Percentiles rank a stretch among this genome's conserved stretches.
These are phyloP conservation scores for Leptographium flavum DNA, from an alignment of 2,329 filamentous ascomycete genomes.

Conservation along the genomic window DNA sequence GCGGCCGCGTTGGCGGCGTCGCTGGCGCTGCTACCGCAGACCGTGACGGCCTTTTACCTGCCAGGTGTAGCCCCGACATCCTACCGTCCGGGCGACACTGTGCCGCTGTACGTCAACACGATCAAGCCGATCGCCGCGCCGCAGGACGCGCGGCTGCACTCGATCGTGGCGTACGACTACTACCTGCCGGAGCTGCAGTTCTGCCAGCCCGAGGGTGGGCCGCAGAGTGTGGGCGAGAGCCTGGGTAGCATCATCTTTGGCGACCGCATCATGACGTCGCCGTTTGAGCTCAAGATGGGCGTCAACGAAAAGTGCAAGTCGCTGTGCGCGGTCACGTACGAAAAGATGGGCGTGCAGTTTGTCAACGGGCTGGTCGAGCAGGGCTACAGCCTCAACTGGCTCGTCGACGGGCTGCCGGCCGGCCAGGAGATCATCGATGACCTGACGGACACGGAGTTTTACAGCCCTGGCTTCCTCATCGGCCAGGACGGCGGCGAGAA, in stretches of 20 bases:
- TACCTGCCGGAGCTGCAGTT: slow-evolving; percentile 82
- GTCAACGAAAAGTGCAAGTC: slow-evolving; percentile 77
- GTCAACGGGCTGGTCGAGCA: slow-evolving; percentile 71
- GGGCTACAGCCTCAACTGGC: slow-evolving; percentile 87
- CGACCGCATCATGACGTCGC: slow-evolving; percentile 89
- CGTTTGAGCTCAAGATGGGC: slow-evolving; percentile 77
- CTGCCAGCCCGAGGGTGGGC: slow-evolving; percentile 65
- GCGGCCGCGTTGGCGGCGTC: slow-evolving; percentile 29
- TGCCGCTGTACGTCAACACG: slow-evolving; percentile 84
- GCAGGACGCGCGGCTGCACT: slow-evolving; percentile 68
- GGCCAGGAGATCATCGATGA: slow-evolving; percentile 71
- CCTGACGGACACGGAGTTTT: slow-evolving; percentile 64
- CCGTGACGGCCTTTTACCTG: slow-evolving; percentile 74
- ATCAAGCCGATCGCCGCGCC: slow-evolving; percentile 72
- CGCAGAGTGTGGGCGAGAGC: slow-evolving; percentile 71
- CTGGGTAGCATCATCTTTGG: slow-evolving; percentile 94
- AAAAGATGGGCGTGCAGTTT: slow-evolving; percentile 55
- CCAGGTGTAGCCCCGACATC: slow-evolving; percentile 90
- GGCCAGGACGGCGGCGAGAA: slow-evolving; percentile 44
- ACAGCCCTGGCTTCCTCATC: slow-evolving; percentile 81
- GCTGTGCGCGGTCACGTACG: slow-evolving; percentile 55
- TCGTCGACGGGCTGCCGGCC: slow-evolving; percentile 86
- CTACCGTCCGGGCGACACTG: slow-evolving; percentile 64
- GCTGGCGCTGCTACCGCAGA: slow-evolving; percentile 33
- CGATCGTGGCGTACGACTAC: slow-evolving; percentile 94